Evolutionary conservation across 768 basidiomycete species (phyloP).

Genomic region (Xerocomellus chrysenteron): DNA sequence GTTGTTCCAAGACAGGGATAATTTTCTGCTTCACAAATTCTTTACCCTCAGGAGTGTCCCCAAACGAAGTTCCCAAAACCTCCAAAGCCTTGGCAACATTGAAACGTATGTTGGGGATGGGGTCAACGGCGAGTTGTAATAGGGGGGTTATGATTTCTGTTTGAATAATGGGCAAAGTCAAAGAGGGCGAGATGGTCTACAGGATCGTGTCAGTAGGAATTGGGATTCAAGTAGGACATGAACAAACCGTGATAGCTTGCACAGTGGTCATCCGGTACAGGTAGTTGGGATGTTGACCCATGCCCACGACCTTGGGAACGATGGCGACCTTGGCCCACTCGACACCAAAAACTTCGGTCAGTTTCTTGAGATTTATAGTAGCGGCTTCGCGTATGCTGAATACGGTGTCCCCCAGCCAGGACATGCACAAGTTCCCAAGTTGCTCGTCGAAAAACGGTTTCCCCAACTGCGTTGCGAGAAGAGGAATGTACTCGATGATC

Average conservation of each 20-base stretch:
- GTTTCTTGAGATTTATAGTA: constrained; percentile 91
- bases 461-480: constrained; percentile 96
- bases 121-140: constrained; percentile 78
- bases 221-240: background rate
- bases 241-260: constrained; percentile 90
- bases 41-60: constrained; percentile 61
- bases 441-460: constrained; percentile 98
- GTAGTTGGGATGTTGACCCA: constrained; percentile 97
- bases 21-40: constrained; percentile 74
- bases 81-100: constrained; percentile 97
- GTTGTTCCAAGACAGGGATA: constrained; percentile 79
- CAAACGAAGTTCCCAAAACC: constrained; percentile 75
- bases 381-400: constrained; percentile 99
- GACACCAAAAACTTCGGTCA: constrained; percentile 97
- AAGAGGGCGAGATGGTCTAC: constrained; percentile 94
- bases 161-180: constrained; percentile 80
- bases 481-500: constrained; percentile 99
- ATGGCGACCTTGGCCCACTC: constrained; percentile 95
- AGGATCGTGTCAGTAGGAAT: constrained; percentile 7
- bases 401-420: constrained; percentile 97
- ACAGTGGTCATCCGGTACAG: constrained; percentile 98
- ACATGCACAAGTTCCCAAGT: constrained; percentile 96
- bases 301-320: constrained; percentile 94
- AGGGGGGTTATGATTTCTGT: constrained; percentile 84
- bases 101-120: constrained; percentile 99